phyloP scores from a whole-genome alignment of 2,329 filamentous ascomycete genomes.

The Colletotrichum paranaense region DNA sequence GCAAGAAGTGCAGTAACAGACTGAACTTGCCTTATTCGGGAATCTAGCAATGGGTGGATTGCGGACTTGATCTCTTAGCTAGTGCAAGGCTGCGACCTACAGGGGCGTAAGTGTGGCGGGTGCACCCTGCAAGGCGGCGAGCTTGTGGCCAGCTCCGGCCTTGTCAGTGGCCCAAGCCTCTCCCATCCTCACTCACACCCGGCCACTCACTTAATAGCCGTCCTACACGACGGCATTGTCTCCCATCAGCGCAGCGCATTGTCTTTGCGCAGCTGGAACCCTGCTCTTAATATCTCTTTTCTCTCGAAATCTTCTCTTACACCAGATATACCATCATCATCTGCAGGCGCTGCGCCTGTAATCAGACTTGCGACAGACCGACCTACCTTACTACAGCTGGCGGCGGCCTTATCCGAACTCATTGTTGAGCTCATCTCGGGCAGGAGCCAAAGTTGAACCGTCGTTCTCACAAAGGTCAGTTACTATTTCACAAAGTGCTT shows the following conservation, averaged over 20 bases:
- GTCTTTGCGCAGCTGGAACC: conserved; percentile 11
- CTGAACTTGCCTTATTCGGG: conserved; percentile 15
- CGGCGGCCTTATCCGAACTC: neutral
- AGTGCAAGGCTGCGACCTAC: conserved; percentile 33
- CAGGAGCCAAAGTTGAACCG: neutral
- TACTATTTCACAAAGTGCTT: neutral
- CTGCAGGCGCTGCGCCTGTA: conserved; percentile 1
- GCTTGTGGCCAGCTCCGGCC: conserved; percentile 33
- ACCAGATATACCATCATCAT: neutral
- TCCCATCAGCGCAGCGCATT: conserved; percentile 13
- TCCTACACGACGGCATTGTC: conserved; percentile 9
- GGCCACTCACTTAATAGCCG: conserved; percentile 28
- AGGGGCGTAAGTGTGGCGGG: conserved; percentile 28
- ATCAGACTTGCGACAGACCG: conserved; percentile 1
- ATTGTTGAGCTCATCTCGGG: neutral
- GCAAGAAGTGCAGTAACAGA: neutral
- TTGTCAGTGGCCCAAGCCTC: conserved; percentile 35
- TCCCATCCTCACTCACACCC: conserved; percentile 28
- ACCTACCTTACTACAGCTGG: neutral
- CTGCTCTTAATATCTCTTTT: too few species aligned
- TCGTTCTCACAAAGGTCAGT: conserved; percentile 1
- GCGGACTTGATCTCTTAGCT: conserved; percentile 12
- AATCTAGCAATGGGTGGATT: conserved; percentile 6
- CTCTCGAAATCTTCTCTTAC: neutral
- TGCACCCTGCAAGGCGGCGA: conserved; percentile 33